These are phyloP conservation scores for Starmerella apis DNA, from an alignment of 805 yeast genomes.

Conservation along the genomic window DNA sequence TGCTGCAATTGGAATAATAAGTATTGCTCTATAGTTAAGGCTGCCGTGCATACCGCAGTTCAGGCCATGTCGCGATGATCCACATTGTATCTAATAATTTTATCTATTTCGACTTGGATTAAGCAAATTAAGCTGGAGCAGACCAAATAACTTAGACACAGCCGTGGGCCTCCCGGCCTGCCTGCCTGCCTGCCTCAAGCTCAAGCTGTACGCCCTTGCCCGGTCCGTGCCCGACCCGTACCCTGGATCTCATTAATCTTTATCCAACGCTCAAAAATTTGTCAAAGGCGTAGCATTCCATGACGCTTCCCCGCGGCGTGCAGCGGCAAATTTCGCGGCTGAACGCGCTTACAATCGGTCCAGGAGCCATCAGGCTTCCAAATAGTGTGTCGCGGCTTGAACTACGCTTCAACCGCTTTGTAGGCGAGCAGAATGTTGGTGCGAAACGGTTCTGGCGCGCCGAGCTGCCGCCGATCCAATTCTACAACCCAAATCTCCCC, in stretches of 20 bases:
- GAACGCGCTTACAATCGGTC: constrained; percentile 27
- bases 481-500: constrained; percentile 65
- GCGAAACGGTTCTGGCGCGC: constrained; percentile 60
- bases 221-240: not conserved
- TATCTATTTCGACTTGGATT: too few species aligned
- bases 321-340: constrained; percentile 26
- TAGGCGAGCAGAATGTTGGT: constrained; percentile 18
- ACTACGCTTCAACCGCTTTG: constrained; percentile 24
- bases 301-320: constrained; percentile 26
- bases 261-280: not conserved
- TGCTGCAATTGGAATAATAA: too few species aligned
- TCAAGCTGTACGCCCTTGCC: not conserved
- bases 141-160: too few species aligned
- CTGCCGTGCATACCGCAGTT: too few species aligned
- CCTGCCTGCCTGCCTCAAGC: too few species aligned
- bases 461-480: constrained; percentile 64
- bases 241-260: not conserved
- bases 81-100: too few species aligned
- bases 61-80: too few species aligned
- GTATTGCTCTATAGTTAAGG: too few species aligned
- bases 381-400: constrained; percentile 22
- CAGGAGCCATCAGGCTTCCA: constrained; percentile 29
- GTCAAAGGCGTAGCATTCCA: not conserved
- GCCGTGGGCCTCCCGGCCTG: too few species aligned
- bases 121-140: too few species aligned